These are phyloP conservation scores for Colletotrichum zoysiae DNA, from an alignment of 2,329 filamentous ascomycete species.

Conservation along the genomic window DNA sequence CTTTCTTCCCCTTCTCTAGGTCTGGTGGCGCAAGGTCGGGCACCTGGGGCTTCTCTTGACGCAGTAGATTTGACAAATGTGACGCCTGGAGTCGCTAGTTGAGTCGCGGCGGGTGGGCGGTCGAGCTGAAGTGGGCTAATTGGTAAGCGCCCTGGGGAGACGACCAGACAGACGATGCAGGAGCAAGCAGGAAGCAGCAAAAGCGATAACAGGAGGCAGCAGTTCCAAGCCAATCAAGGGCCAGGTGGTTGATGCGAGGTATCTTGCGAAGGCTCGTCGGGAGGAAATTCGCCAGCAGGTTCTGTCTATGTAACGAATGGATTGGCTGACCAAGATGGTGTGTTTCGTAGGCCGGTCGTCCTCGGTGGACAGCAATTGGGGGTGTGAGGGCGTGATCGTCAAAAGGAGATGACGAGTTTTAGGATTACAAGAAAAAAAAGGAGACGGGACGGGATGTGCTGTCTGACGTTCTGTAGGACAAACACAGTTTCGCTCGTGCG, in stretches of 20 bases:
- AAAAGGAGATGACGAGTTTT: constrained; percentile 39
- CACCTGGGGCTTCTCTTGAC: constrained; percentile 29
- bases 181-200: not conserved
- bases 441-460: constrained; percentile 31
- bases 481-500: constrained; percentile 37
- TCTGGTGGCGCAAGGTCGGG: constrained; percentile 33
- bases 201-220: constrained; percentile 1
- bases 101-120: constrained; percentile 28
- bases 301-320: constrained; percentile 40
- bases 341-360: constrained; percentile 38
- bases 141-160: constrained; percentile 21
- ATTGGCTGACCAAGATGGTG: constrained; percentile 37
- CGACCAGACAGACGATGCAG: constrained; percentile 24
- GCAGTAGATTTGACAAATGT: constrained; percentile 38
- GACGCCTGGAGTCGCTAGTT: constrained; percentile 37
- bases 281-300: constrained; percentile 33
- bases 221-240: constrained; percentile 6
- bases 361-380: constrained; percentile 27
- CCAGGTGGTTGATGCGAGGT: constrained; percentile 2
- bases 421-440: constrained; percentile 39
- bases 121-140: constrained; percentile 40
- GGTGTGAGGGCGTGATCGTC: constrained; percentile 35
- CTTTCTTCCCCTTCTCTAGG: constrained; percentile 23
- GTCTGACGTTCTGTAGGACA: constrained; percentile 39
- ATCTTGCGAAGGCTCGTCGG: constrained; percentile 16